phyloP scores from a whole-genome alignment of 202 grass and related monocot species.

The Miscanthus sacchariflorus region DNA sequence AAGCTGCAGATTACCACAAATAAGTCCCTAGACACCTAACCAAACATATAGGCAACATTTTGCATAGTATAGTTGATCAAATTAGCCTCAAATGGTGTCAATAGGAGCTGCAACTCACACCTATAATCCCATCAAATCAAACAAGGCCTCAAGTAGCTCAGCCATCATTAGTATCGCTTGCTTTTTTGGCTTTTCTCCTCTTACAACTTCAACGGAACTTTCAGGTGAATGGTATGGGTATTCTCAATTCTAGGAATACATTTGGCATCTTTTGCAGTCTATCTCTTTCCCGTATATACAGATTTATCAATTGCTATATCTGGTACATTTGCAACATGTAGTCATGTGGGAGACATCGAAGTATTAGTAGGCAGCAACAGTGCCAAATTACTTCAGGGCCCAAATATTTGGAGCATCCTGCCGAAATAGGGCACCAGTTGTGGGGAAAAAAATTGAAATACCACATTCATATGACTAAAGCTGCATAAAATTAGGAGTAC shows the following conservation, averaged over 20 bases:
- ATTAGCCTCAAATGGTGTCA: too few relatives aligned
- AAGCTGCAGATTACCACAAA: too few relatives aligned
- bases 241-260: not conserved
- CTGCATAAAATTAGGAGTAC: not conserved
- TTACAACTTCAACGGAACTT: not conserved
- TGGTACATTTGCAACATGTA: not conserved
- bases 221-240: not conserved
- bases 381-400: slow-evolving; percentile 7
- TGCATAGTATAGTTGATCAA: too few relatives aligned
- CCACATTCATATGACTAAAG: slow-evolving; percentile 11
- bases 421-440: not conserved
- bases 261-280: not conserved
- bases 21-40: too few relatives aligned
- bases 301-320: not conserved
- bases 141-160: not conserved
- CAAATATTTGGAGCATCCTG: not conserved
- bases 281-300: not conserved
- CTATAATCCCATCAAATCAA: too few relatives aligned
- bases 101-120: too few relatives aligned
- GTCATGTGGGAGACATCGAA: not conserved
- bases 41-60: too few relatives aligned
- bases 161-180: not conserved
- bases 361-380: not conserved
- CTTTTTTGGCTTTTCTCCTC: not conserved
- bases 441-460: not conserved